phyloP scores from a whole-genome alignment of 2,329 filamentous ascomycete genomes.

The Ascocoryne sarcoides region DNA sequence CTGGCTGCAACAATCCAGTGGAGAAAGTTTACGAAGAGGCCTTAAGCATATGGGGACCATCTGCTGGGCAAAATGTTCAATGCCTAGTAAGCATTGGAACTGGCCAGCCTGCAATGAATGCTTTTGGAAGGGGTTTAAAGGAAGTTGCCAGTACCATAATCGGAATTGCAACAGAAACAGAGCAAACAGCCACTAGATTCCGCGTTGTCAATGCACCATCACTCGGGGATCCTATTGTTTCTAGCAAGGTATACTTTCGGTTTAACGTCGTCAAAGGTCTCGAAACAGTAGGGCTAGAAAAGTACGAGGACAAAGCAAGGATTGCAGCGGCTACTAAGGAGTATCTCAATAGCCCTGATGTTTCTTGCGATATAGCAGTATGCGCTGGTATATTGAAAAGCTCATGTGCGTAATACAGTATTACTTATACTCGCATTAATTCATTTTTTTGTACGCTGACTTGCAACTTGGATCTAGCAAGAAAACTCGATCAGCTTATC shows the following conservation, averaged over 20 bases:
- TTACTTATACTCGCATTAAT: too few relatives aligned
- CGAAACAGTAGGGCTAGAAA: constrained; percentile 34
- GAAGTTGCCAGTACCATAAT: constrained; percentile 22
- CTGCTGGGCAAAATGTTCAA: constrained; percentile 22
- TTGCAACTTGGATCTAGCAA: too few relatives aligned
- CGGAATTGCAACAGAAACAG: constrained; percentile 31
- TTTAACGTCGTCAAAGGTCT: constrained; percentile 37
- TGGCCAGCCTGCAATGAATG: constrained; percentile 27
- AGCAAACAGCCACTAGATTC: constrained; percentile 33
- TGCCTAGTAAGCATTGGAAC: constrained; percentile 35
- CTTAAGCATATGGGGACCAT: constrained; percentile 29
- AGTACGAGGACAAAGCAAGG: constrained; percentile 27
- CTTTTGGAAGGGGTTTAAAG: constrained; percentile 24
- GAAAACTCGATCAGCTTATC: too few relatives aligned
- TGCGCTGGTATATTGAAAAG: too few relatives aligned
- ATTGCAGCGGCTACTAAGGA: constrained; percentile 27
- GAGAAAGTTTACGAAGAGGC: constrained; percentile 33
- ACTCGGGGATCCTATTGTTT: constrained; percentile 25
- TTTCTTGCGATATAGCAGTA: too few relatives aligned
- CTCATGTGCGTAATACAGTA: constrained; percentile 22
- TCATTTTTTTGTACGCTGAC: too few relatives aligned
- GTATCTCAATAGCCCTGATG: too few relatives aligned
- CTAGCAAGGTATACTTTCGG: too few relatives aligned
- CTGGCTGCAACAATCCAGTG: constrained; percentile 39
- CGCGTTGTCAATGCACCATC: constrained; percentile 27